Conservation (phyloP, 495 filamentous ascomycete genomes). For the Tuber aestivum region DNA sequence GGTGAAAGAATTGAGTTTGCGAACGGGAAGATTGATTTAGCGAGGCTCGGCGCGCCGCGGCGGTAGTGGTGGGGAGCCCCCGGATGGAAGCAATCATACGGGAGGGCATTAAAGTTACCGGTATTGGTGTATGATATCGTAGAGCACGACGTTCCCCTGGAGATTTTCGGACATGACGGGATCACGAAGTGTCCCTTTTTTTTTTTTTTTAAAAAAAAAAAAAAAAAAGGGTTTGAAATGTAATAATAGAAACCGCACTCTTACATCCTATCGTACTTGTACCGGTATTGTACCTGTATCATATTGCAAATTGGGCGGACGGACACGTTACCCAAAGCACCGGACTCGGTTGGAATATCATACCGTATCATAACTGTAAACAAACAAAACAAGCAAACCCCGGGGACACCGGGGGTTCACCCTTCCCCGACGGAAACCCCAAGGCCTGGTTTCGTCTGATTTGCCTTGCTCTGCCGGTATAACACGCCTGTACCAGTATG, state of each 20-base stretch:
- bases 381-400: neutral
- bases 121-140: neutral
- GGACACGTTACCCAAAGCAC: neutral
- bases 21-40: neutral
- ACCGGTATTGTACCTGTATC: too few species aligned
- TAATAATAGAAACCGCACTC: neutral
- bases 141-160: neutral
- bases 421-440: neutral
- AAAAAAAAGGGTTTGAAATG: neutral
- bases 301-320: neutral
- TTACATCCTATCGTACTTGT: neutral
- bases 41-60: neutral
- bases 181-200: neutral
- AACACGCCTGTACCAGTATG: too few species aligned
- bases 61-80: neutral
- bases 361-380: neutral
- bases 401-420: neutral
- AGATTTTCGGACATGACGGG: neutral
- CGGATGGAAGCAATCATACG: neutral
- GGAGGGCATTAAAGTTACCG: too few species aligned
- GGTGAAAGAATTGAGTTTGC: neutral
- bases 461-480: neutral
- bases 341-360: neutral
- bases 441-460: neutral
- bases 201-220: neutral